Evolutionary conservation across 2,329 filamentous ascomycete species (phyloP).

Genomic region (Cytospora leucostoma): DNA sequence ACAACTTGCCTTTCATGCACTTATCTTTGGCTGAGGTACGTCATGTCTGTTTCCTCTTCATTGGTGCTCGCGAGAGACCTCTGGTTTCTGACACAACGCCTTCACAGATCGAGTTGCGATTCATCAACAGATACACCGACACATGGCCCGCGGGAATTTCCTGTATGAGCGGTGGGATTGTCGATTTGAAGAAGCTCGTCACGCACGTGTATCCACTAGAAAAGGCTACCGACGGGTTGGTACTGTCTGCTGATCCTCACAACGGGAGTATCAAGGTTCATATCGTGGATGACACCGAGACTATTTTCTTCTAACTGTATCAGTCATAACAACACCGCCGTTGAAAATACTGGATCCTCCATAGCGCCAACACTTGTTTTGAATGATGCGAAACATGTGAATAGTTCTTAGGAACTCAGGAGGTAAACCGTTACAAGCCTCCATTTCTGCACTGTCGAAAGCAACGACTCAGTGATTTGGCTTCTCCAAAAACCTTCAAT

Average conservation of each 20-base stretch:
- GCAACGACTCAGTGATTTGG: no score
- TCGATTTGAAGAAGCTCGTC: slow-evolving; percentile 63
- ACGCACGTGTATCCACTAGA: slow-evolving; percentile 66
- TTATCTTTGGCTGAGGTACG: slow-evolving; percentile 60
- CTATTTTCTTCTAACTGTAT: slow-evolving; percentile 18
- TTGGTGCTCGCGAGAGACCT: not conserved
- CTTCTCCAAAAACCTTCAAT: no score
- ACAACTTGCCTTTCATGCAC: slow-evolving; percentile 69
- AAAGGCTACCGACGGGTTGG: slow-evolving; percentile 59
- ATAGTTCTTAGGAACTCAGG: no score
- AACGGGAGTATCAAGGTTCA: slow-evolving; percentile 63
- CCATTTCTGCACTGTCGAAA: no score
- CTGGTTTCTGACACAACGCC: not conserved
- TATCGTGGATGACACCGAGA: slow-evolving; percentile 52
- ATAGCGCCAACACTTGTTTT: no score
- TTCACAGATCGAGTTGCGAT: slow-evolving; percentile 62
- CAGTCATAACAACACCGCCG: not conserved
- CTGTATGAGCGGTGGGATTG: slow-evolving; percentile 57
- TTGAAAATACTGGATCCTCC: no score
- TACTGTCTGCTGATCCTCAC: slow-evolving; percentile 51
- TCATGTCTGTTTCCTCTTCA: not conserved
- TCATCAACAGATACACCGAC: slow-evolving; percentile 71
- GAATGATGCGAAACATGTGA: no score
- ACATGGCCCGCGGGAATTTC: slow-evolving; percentile 69
- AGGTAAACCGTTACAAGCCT: no score